Percentiles rank a stretch among this genome's conserved stretches.
phyloP scores from a whole-genome alignment of 768 basidiomycete species.

The Punctularia strigosozonata region DNA sequence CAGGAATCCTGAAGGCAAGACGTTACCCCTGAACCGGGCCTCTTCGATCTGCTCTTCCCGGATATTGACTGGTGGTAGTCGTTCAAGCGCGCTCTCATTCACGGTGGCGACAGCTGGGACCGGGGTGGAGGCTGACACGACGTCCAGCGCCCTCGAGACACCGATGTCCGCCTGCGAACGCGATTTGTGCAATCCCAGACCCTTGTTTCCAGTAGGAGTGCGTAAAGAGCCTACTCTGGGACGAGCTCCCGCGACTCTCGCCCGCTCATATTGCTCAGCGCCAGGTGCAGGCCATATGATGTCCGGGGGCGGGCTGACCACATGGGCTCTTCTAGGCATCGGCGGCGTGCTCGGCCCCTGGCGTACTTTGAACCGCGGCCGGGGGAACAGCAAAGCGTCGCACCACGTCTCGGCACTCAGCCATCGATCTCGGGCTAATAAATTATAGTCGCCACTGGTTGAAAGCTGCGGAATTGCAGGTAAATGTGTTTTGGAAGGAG shows the following conservation, averaged over 20 bases:
- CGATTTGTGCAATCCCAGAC: too few relatives aligned
- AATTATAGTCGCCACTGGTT: too few relatives aligned
- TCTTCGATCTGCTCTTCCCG: too few relatives aligned
- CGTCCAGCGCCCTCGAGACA: conserved; percentile 7
- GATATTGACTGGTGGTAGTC: too few relatives aligned
- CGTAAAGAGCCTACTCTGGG: conserved; percentile 18
- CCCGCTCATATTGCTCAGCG: conserved; percentile 15
- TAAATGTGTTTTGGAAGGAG: too few relatives aligned
- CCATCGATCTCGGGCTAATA: too few relatives aligned
- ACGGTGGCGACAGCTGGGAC: too few relatives aligned
- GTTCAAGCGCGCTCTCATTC: too few relatives aligned
- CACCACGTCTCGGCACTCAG: conserved; percentile 72
- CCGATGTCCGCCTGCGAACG: too few relatives aligned
- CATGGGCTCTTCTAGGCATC: conserved; percentile 1
- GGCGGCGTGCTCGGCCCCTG: neutral
- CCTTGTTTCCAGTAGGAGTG: conserved; percentile 25
- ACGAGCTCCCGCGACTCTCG: conserved; percentile 23
- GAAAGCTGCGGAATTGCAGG: too few relatives aligned
- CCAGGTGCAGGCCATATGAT: conserved; percentile 20
- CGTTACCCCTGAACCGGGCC: too few relatives aligned
- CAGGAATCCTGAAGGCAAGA: too few relatives aligned
- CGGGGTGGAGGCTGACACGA: conserved; percentile 3
- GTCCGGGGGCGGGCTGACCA: conserved; percentile 39
- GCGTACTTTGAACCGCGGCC: conserved; percentile 43
- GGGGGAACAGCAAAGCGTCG: conserved; percentile 66